Evolutionary conservation across 129 eudicot species (phyloP), one percentile per base, ranked within the genome.

Genomic region (Erigeron canadensis): DNA sequence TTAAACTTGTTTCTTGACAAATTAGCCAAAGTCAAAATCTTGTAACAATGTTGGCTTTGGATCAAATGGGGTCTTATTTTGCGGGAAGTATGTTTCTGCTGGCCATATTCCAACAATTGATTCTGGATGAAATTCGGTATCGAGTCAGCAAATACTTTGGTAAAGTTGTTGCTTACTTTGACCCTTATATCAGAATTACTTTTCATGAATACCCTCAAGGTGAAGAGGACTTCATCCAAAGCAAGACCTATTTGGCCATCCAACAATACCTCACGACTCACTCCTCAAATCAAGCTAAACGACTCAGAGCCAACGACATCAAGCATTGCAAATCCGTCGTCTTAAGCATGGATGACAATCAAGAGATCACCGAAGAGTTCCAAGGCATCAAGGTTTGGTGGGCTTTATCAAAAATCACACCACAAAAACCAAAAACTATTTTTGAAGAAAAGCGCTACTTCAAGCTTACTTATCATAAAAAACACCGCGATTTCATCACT

Each of bases 321-420:
- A 63, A 77, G 6, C 86, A 81, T 59, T 21, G 65, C n/a, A 60
- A 81, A 15, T 13, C 81, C 5, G 28, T 84, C 4, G 83, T 84
- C 5, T 79, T 84, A 2, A 57, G 83, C 7, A 84, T 84, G 89
- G 89, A 73, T 11, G 80, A 77, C 10, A 11, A 74, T 28, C 81
- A 84, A 63, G 83, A 84, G 47, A 75, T 84, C 46, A 59, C 67
- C 1, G 89, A 84, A n/a, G 84, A 77, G 19, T 84, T 16, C 66
- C 8, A 66, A 11, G 89, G 86, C 2, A 47, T 75, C 43, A 67
- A 59, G 45, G 41, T 84, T 7, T 59, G 83, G 73, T 84, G 89
- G 89, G 5, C 19, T 45, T 70, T 83, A 3, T 37, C 37, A n/a
- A 67, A 51, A 22, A 11, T 2, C 9, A 22, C 15, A 16, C 69